phyloP scores from a whole-genome alignment of 441 rosid genomes.

The Breynia disticha region DNA sequence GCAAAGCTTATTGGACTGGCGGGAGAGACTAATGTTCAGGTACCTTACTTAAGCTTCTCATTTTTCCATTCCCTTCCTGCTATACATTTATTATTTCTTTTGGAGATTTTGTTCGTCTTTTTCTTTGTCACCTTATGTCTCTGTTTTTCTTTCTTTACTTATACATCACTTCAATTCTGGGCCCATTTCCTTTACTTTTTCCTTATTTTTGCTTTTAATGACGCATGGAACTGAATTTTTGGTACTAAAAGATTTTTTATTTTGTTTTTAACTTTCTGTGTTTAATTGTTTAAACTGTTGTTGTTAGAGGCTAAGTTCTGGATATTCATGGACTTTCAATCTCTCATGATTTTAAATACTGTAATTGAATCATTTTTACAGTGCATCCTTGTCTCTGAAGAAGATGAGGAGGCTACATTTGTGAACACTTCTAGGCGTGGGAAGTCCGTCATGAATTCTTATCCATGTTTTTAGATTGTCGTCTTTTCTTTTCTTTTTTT shows the following conservation, averaged over 20 bases:
- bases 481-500: not conserved
- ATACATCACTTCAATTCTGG: no score
- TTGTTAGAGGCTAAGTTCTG: conserved; percentile 26
- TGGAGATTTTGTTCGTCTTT: no score
- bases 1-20: conserved; percentile 94
- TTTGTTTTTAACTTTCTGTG: no score
- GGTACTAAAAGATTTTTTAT: no score
- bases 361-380: conserved; percentile 23
- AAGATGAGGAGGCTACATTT: conserved; percentile 88
- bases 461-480: no score
- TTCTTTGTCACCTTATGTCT: no score
- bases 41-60: conserved; percentile 1
- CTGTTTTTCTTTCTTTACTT: no score
- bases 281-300: no score
- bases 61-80: no score
- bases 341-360: not conserved
- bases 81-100: not conserved
- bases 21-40: conserved; percentile 95
- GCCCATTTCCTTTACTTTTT: no score
- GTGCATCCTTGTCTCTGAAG: conserved; percentile 97
- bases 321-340: not conserved
- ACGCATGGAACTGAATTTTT: no score
- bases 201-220: no score
- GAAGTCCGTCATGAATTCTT: conserved; percentile 25
- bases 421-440: conserved; percentile 76